Conservation (phyloP, 2,329 filamentous ascomycete genomes). For the Arthrobotrys conoides region DNA sequence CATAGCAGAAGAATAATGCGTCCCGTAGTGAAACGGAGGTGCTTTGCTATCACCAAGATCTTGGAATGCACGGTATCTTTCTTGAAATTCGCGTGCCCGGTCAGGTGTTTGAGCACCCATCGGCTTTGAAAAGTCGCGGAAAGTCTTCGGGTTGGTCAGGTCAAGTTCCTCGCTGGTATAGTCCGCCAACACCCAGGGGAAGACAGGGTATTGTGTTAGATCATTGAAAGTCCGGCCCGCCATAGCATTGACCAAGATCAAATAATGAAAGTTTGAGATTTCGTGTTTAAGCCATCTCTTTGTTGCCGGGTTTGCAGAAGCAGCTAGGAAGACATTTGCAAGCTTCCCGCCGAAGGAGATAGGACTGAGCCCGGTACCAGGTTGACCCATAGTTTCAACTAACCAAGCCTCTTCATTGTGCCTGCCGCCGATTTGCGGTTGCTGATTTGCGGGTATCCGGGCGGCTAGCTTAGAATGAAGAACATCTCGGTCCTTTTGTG, state of each 20-base stretch:
- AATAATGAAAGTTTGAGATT: constrained; percentile 97
- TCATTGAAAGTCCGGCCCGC: constrained; percentile 98
- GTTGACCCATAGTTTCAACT: constrained; percentile 80
- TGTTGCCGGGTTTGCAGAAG: constrained; percentile 81
- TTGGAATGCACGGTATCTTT: constrained; percentile 86
- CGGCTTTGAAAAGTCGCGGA: constrained; percentile 91
- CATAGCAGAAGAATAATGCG: constrained; percentile 99
- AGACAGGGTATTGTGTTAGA: constrained; percentile 96
- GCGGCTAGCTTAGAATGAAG: constrained; percentile 81
- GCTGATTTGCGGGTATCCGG: constrained; percentile 78
- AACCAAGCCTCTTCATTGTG: constrained; percentile 91
- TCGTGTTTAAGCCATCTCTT: constrained; percentile 93
- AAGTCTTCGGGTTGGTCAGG: constrained; percentile 84
- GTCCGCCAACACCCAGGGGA: constrained; percentile 96
- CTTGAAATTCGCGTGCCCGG: constrained; percentile 83
- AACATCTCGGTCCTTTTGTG: constrained; percentile 80
- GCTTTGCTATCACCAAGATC: constrained; percentile 85
- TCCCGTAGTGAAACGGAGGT: constrained; percentile 95
- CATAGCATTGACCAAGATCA: constrained; percentile 98
- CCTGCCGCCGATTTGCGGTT: constrained; percentile 73
- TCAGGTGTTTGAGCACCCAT: constrained; percentile 90
- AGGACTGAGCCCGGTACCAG: constrained; percentile 75
- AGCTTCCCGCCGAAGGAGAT: constrained; percentile 86
- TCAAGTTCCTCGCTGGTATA: constrained; percentile 96
- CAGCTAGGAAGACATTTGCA: constrained; percentile 89